These are phyloP conservation scores for Logfia minima DNA, from an alignment of 129 eudicot genomes.

Conservation along the genomic window DNA sequence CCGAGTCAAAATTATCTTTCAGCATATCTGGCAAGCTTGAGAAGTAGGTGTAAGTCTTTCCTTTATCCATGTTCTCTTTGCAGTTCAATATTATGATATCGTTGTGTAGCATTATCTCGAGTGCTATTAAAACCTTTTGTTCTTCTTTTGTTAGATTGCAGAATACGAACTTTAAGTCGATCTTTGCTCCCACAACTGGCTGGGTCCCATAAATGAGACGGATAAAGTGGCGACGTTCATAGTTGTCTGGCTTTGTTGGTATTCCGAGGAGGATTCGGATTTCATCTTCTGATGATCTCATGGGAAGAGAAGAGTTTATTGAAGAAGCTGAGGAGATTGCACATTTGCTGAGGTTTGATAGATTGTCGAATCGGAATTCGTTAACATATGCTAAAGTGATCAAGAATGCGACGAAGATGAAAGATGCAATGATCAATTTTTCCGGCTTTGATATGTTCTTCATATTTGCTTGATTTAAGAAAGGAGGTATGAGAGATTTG, in stretches of 20 bases:
- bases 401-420: conserved; percentile 55
- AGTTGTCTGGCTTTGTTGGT: conserved; percentile 69
- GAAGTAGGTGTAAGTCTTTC: conserved; percentile 81
- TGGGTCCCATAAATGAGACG: conserved; percentile 84
- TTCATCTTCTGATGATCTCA: conserved; percentile 42
- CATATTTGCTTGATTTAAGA: conserved; percentile 34
- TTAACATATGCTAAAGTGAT: conserved; percentile 62
- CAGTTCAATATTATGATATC: conserved; percentile 84
- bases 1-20: conserved; percentile 7
- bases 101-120: conserved; percentile 73
- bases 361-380: conserved; percentile 49
- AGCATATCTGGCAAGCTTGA: conserved; percentile 77
- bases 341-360: conserved; percentile 50
- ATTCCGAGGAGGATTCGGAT: conserved; percentile 76
- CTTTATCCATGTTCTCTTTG: conserved; percentile 83
- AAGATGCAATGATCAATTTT: conserved; percentile 46
- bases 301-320: conserved; percentile 11
- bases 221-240: conserved; percentile 73
- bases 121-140: conserved; percentile 65
- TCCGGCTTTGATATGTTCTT: conserved; percentile 22
- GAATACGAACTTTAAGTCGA: conserved; percentile 77
- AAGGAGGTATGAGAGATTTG: conserved; percentile 18
- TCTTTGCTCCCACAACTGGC: conserved; percentile 45
- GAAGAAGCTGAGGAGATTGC: conserved; percentile 36
- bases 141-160: conserved; percentile 94